Evolutionary conservation across 345 rosid species (phyloP).

Genomic region (Boechera retrofracta): DNA sequence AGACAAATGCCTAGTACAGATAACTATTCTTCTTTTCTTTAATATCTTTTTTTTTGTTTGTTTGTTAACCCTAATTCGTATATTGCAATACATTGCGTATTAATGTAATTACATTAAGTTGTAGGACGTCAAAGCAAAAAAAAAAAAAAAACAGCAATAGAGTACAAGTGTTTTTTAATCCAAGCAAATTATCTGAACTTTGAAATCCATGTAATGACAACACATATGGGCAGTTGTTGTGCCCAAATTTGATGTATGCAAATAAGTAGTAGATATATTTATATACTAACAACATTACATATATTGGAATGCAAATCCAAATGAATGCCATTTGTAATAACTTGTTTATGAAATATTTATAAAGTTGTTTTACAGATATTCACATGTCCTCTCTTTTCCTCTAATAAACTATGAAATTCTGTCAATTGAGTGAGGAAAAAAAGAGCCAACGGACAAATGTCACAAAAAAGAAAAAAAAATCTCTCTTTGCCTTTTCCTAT

Average conservation of each 20-base stretch:
- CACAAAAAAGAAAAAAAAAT: neutral
- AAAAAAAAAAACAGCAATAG: neutral
- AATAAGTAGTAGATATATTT: neutral
- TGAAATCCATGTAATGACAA: neutral
- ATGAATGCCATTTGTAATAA: neutral
- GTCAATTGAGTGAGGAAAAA: conserved; percentile 1
- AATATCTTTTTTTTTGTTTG: no score
- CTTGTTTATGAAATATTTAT: no score
- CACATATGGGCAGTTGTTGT: neutral
- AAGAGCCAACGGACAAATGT: conserved; percentile 16
- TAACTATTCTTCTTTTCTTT: neutral
- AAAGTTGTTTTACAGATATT: neutral
- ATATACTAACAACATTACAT: neutral
- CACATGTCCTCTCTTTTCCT: neutral
- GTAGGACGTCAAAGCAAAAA: neutral
- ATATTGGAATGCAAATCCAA: neutral
- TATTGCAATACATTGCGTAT: neutral
- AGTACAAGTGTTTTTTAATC: neutral
- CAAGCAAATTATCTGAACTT: neutral
- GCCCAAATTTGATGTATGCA: conserved; percentile 1
- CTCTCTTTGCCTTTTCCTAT: neutral
- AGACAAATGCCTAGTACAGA: neutral
- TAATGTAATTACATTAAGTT: neutral
- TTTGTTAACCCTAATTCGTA: neutral
- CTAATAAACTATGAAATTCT: no score